Evolutionary conservation across 495 filamentous ascomycete species (phyloP), one percentile per base, ranked within the genome.

Genomic region (Sphaerosporella brunnea): DNA sequence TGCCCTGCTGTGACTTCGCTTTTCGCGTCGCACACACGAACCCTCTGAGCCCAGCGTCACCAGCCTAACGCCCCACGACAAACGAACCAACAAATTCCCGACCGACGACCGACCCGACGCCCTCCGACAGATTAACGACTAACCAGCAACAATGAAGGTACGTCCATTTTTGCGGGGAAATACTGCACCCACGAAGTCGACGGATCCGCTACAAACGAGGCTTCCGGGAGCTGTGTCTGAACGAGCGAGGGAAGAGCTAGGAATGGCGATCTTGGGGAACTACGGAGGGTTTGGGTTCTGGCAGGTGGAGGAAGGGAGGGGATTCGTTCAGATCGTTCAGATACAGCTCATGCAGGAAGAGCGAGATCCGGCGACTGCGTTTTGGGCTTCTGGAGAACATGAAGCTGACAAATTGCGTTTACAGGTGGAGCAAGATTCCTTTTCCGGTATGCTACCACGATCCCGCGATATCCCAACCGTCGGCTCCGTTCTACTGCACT

Each of bases 361-460:
- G 44, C 18, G 15, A 20, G 24, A 46, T 20, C 10, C 18, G 45
- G 23, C n/a, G 3, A 24, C 11, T 38, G 28, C 28, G 5, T 32
- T 32, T 32, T 32, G 13, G 13, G 28, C 28, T 32, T 32, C 7
- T 5, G 5, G 28, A 13, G 28, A 13, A 32, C 13, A 5, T 32
- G 28, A 32, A 32, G 28, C 28, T 32, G 28, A 32, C 28, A 18
- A 19, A 13, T 24, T 1, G 3, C 9, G 30, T 25, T 38, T 20
- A 48, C 47, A 61, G 58, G 57, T 56, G 45, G 58, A 61, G 53
- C 53, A 57, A 15, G 58, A 61, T 56, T 64, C 50, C 51, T 64
- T 56, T 51, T 50, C 48, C 37, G 59, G 59, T 48, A 59, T 59
- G 45, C 43, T n/a, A n/a, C n/a, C n/a, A n/a, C n/a, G n/a, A n/a